Base-by-base conservation (phyloP, 108 stramenopile genomes). In the Cyclostephanos tholiformis region DNA sequence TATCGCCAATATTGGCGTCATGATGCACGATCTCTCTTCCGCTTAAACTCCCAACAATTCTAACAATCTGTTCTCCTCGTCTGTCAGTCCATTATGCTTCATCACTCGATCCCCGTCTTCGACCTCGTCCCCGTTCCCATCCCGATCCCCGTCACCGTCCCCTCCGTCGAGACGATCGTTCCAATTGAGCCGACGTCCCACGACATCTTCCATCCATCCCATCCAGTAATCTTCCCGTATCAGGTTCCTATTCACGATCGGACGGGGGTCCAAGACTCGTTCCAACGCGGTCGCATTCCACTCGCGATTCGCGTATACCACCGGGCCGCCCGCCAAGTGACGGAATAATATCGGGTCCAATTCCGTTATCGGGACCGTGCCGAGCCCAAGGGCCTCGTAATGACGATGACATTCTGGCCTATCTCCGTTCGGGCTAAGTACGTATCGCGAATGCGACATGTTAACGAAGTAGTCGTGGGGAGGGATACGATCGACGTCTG, bases 151-250 rank as follows among this genome's bases (percentile, higher is more conserved):
- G 3, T 41, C 41, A 12, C 41, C 41, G 41, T 41, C 44, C 44
- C 44, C 44, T 14, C 44, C 44, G 44, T 46, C 44, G 44, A 46
- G 44, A 46, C 44, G 44, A 46, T 46, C 44, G 16, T 46, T 46
- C 44, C 44, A 46, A 46, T 46, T 46, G 16, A 46, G 44, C 12
- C 16, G 13, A 16, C 16, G 44, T 46, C 44, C 44, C 0, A 46
- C 44, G 2, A 14, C 16, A 16, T 46, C 44, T 14, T 46, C 44
- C 44, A 46, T 16, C 44, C 44, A 46, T 3, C 16, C 44, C 44
- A 46, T 46, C 79, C 79, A 81, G 44, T 81, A 81, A 43, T 69
- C 68, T 32, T 81, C 79, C 9, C 71, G 43, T 6, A 75, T 57
- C 74, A 71, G 26, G 44, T 81, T 81, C 26, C 74, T 65, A 62